Conservation (phyloP, 2,329 filamentous ascomycete genomes). For the Alternaria ethzedia region DNA sequence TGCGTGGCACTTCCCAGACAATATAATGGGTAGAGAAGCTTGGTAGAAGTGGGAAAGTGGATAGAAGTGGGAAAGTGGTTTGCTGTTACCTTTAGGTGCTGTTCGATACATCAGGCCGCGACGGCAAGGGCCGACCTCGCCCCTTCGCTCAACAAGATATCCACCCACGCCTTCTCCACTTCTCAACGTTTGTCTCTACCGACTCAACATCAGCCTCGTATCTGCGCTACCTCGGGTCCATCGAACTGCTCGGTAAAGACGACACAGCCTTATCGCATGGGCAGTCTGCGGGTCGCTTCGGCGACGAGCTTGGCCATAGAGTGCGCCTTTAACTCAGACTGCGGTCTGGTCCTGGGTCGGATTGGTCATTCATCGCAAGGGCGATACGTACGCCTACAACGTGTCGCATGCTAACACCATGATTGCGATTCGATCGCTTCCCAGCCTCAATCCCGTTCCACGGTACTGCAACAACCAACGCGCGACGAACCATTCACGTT, state of each 20-base stretch:
- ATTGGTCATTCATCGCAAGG: not conserved
- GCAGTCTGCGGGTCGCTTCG: not conserved
- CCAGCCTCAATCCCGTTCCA: not conserved
- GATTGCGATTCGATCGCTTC: not conserved
- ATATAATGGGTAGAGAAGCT: not conserved
- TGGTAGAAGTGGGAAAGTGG: not conserved
- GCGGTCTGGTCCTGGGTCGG: not conserved
- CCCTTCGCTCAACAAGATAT: not conserved
- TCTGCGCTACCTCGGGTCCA: not conserved
- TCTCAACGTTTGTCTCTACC: not conserved
- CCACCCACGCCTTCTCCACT: not conserved
- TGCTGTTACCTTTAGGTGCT: not conserved
- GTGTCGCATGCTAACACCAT: not conserved
- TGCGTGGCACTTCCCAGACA: not conserved
- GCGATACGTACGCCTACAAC: not conserved
- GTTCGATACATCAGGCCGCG: not conserved
- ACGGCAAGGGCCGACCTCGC: not conserved
- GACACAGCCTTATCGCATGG: not conserved
- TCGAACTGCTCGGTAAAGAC: not conserved
- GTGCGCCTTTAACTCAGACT: not conserved
- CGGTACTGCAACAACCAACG: not conserved
- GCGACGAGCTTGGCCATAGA: not conserved
- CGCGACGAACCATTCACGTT: not conserved
- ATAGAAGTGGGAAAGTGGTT: too few species aligned
- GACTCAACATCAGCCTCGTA: not conserved